A percentile compares a stretch with the other conserved stretches of the same genome.
Evolutionary conservation across 164 flowering plant genomes (phyloP).

Genomic region (Aristolochia californica): DNA sequence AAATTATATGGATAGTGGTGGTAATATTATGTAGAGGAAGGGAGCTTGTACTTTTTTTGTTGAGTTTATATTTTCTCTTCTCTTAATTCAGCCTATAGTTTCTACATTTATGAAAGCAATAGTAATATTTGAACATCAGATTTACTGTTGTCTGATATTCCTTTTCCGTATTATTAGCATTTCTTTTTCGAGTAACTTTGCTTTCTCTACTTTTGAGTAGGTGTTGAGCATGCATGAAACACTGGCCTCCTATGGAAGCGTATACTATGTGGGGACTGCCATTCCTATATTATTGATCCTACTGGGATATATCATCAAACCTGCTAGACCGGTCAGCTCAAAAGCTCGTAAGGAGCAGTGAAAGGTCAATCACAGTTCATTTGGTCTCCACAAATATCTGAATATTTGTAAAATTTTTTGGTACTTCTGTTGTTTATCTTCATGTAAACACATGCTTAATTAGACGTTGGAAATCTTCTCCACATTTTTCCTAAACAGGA

Average conservation of each 20-base stretch:
- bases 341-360: constrained; percentile 60
- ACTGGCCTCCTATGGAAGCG: constrained; percentile 60
- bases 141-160: neutral
- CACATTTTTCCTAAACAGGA: too few species aligned
- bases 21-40: neutral
- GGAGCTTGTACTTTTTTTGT: neutral
- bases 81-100: neutral
- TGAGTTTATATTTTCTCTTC: neutral
- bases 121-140: neutral
- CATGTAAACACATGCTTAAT: too few species aligned
- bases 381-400: neutral
- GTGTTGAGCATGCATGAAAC: constrained; percentile 86
- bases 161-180: neutral
- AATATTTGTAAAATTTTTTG: neutral
- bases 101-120: neutral
- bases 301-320: constrained; percentile 53
- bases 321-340: constrained; percentile 47
- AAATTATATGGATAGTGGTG: neutral
- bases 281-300: constrained; percentile 53
- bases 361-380: constrained; percentile 5
- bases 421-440: too few species aligned
- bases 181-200: too few species aligned
- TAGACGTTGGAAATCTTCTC: too few species aligned
- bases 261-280: constrained; percentile 64
- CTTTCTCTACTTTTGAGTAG: constrained; percentile 17